A percentile compares a stretch with the other conserved stretches of the same genome.
Conservation (phyloP, 352 stramenopile genomes). For the Phytopythium boreale region DNA sequence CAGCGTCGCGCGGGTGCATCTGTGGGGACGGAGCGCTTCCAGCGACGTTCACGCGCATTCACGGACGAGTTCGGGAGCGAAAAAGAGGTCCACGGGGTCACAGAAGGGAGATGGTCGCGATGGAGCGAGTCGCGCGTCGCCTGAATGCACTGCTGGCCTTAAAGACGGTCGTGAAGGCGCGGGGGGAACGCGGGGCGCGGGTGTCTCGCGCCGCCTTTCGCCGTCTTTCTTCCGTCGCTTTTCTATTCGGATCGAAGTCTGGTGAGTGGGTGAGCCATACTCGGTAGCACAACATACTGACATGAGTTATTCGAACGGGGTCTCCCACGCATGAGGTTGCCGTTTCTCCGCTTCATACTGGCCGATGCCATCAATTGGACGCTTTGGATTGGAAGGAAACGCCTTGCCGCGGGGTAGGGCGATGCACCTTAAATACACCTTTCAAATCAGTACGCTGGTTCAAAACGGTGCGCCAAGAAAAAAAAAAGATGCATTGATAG, state of each 20-base stretch:
- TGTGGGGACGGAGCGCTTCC: background rate
- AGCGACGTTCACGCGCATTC: conserved; percentile 2
- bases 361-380: background rate
- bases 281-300: background rate
- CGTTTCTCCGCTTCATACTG: background rate
- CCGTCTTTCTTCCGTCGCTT: conserved; percentile 3
- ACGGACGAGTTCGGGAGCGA: too few relatives aligned
- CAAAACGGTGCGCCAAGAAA: too few relatives aligned
- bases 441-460: background rate
- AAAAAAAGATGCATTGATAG: too few relatives aligned
- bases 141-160: background rate
- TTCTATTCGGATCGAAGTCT: conserved; percentile 2
- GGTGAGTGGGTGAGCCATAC: background rate
- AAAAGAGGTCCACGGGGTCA: too few relatives aligned
- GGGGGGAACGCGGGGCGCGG: background rate
- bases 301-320: background rate
- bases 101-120: background rate
- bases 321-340: background rate
- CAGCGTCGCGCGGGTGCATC: conserved; percentile 1
- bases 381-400: background rate
- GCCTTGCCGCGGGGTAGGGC: background rate
- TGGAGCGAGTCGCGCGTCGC: background rate
- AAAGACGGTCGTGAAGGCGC: background rate
- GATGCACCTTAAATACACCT: background rate
- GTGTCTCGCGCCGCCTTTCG: background rate